Evolutionary conservation across 768 basidiomycete species (phyloP).

Genomic region (Paxillus rubicundulus): DNA sequence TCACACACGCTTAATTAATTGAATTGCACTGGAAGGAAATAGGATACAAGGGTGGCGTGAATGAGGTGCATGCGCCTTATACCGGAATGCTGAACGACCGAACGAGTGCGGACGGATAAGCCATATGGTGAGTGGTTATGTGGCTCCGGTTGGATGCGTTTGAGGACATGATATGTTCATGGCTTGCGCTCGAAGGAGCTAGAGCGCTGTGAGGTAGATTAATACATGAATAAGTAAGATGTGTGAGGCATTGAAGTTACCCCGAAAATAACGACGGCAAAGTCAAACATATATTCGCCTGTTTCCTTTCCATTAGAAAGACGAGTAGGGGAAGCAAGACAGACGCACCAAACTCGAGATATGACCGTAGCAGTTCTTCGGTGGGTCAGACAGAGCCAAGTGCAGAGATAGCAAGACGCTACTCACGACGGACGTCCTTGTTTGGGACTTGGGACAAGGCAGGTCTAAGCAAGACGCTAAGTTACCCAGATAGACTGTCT

Average conservation of each 20-base stretch:
- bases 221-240: slow-evolving; percentile 3
- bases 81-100: slow-evolving; percentile 1
- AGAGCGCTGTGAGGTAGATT: slow-evolving; percentile 50
- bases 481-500: background rate
- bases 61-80: background rate
- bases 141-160: background rate
- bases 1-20: background rate
- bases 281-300: slow-evolving; percentile 88
- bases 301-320: slow-evolving; percentile 3
- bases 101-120: background rate
- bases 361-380: slow-evolving; percentile 67
- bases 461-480: slow-evolving; percentile 46
- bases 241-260: slow-evolving; percentile 36
- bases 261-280: slow-evolving; percentile 80
- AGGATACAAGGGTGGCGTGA: slow-evolving; percentile 11
- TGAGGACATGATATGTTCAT: background rate
- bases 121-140: background rate
- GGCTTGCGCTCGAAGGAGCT: slow-evolving; percentile 63
- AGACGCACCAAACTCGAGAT: slow-evolving; percentile 75
- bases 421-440: slow-evolving; percentile 85
- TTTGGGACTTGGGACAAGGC: slow-evolving; percentile 75
- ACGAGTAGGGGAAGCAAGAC: background rate
- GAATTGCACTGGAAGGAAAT: background rate
- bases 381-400: slow-evolving; percentile 1
- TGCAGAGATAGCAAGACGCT: background rate